phyloP scores from a whole-genome alignment of 257 asterid genomes.

The Przewalskia tangutica region DNA sequence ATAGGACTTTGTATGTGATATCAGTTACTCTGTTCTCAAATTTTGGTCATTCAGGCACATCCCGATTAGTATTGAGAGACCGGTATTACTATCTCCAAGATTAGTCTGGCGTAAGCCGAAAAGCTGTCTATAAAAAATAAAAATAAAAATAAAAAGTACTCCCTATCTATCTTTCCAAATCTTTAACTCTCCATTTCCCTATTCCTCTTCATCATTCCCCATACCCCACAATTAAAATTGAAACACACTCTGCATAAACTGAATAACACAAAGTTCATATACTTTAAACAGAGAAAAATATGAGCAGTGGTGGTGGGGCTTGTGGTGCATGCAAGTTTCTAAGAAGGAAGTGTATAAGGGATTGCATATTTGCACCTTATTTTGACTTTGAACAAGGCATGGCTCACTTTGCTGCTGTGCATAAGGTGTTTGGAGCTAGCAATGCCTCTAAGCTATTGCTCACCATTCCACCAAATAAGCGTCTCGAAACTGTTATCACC shows the following conservation, averaged over 20 bases:
- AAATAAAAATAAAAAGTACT: too few relatives aligned
- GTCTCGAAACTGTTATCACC: constrained; percentile 28
- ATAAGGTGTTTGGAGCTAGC: constrained; percentile 38
- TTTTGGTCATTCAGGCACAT: too few relatives aligned
- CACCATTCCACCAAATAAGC: constrained; percentile 20
- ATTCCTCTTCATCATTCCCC: background rate
- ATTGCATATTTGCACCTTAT: constrained; percentile 37
- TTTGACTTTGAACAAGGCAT: constrained; percentile 28
- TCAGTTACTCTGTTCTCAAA: too few relatives aligned
- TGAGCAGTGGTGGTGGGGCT: constrained; percentile 21
- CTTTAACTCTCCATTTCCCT: background rate
- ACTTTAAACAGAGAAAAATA: background rate
- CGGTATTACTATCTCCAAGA: too few relatives aligned
- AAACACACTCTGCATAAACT: background rate
- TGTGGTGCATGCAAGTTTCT: constrained; percentile 43
- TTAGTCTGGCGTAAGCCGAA: too few relatives aligned
- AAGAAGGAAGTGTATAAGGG: constrained; percentile 27
- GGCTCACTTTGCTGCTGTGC: constrained; percentile 33
- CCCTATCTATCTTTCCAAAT: constrained; percentile 6
- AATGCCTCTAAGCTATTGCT: constrained; percentile 29
- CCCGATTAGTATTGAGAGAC: too few relatives aligned
- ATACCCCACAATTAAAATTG: background rate
- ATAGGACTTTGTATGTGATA: too few relatives aligned
- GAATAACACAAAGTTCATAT: background rate
- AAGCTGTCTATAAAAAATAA: too few relatives aligned